These are phyloP conservation scores for Neckera pumila DNA, from an alignment of 225 moss, liverwort and hornwort species.

Conservation along the genomic window DNA sequence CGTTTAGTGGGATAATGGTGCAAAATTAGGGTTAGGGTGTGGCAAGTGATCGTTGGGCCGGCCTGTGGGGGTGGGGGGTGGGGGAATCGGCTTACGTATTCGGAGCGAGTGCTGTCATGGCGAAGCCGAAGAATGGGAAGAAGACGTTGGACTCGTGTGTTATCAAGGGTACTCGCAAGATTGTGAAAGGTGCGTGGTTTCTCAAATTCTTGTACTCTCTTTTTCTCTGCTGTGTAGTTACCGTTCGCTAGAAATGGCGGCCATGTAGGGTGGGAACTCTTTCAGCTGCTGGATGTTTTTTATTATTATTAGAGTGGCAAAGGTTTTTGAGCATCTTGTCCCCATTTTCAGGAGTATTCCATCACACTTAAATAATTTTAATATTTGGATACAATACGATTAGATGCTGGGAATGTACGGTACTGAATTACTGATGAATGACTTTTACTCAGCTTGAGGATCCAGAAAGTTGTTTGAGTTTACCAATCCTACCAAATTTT, in stretches of 20 bases:
- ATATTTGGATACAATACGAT: too few species aligned
- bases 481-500: not conserved
- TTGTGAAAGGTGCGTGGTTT: conserved; percentile 45
- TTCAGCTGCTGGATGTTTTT: not conserved
- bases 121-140: conserved; percentile 74
- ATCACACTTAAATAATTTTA: too few species aligned
- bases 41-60: not conserved
- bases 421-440: not conserved
- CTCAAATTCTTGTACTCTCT: not conserved
- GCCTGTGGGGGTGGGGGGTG: not conserved
- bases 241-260: not conserved
- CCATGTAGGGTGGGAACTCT: too few species aligned
- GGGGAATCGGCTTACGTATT: not conserved
- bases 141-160: conserved; percentile 74
- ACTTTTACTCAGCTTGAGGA: not conserved
- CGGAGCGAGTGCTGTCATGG: conserved; percentile 18
- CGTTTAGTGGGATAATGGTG: not conserved
- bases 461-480: not conserved
- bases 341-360: not conserved
- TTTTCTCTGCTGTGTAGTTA: not conserved
- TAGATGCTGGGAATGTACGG: not conserved
- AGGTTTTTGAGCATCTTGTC: not conserved
- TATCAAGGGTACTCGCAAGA: conserved; percentile 74
- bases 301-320: not conserved
- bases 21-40: not conserved